These are phyloP conservation scores for Aspergillus pseudoglaucus DNA, from an alignment of 2,329 filamentous ascomycete genomes.

Conservation along the genomic window DNA sequence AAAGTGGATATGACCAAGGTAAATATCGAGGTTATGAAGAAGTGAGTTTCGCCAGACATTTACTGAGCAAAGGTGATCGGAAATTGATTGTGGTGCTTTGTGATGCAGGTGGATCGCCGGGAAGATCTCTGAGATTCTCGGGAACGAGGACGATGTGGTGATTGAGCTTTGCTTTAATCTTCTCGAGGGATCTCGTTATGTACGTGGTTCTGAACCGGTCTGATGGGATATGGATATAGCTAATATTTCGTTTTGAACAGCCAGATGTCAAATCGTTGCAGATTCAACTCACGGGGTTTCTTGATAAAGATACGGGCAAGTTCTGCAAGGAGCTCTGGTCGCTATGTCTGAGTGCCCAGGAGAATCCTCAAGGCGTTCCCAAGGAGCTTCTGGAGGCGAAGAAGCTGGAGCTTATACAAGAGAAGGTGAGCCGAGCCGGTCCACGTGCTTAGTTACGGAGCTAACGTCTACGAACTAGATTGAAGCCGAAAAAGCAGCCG, in stretches of 20 bases:
- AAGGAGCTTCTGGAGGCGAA: conserved; percentile 94
- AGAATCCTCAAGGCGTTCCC: conserved; percentile 81
- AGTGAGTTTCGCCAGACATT: conserved; percentile 50
- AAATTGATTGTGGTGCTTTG: conserved; percentile 8
- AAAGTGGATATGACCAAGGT: conserved; percentile 98
- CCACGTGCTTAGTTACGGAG: neutral
- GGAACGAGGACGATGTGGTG: conserved; percentile 92
- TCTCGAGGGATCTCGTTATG: conserved; percentile 67
- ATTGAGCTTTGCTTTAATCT: conserved; percentile 72
- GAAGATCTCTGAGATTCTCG: conserved; percentile 78
- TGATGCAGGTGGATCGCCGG: conserved; percentile 77
- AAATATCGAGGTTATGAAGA: conserved; percentile 96
- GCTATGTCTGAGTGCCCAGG: conserved; percentile 81
- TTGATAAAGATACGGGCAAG: conserved; percentile 79
- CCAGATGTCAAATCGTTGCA: conserved; percentile 94
- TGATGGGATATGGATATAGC: neutral
- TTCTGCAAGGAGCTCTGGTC: conserved; percentile 97
- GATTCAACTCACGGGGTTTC: conserved; percentile 88
- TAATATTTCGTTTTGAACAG: conserved; percentile 41
- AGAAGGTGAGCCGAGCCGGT: conserved; percentile 59
- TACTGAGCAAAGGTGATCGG: neutral
- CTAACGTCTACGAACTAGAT: conserved; percentile 47
- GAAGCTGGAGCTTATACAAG: conserved; percentile 87
- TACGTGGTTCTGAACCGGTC: conserved; percentile 42
- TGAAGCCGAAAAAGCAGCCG: conserved; percentile 73